Conservation (phyloP, 2,329 filamentous ascomycete species). For the Camptophora hylomeconis region DNA sequence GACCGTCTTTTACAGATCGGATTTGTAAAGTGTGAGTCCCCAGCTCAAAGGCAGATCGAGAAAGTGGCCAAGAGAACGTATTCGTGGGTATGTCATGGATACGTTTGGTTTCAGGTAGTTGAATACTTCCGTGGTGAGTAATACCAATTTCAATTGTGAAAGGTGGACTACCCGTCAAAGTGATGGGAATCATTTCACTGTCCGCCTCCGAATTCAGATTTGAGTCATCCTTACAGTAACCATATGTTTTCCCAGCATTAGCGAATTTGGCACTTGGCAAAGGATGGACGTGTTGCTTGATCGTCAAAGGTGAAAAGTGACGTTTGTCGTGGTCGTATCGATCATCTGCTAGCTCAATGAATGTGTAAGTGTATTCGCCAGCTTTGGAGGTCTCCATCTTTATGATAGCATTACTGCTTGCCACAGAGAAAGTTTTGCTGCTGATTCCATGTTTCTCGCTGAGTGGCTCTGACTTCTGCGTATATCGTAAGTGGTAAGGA, state of each 20-base stretch:
- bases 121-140: slow-evolving; percentile 66
- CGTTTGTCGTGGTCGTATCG: slow-evolving; percentile 66
- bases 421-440: slow-evolving; percentile 58
- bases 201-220: slow-evolving; percentile 43
- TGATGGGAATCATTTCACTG: slow-evolving; percentile 80
- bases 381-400: slow-evolving; percentile 75
- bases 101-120: slow-evolving; percentile 65
- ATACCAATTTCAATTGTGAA: slow-evolving; percentile 88
- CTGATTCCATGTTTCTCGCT: slow-evolving; percentile 52
- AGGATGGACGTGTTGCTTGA: slow-evolving; percentile 74
- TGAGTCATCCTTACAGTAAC: slow-evolving; percentile 64
- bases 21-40: slow-evolving; percentile 85
- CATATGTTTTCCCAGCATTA: slow-evolving; percentile 84
- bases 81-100: slow-evolving; percentile 67
- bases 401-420: slow-evolving; percentile 62
- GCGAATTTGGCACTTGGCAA: slow-evolving; percentile 71
- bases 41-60: slow-evolving; percentile 68
- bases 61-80: slow-evolving; percentile 68
- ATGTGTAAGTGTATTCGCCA: slow-evolving; percentile 75
- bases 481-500: slow-evolving; percentile 73
- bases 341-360: slow-evolving; percentile 68
- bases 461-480: slow-evolving; percentile 58
- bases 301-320: slow-evolving; percentile 51
- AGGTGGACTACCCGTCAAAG: slow-evolving; percentile 67
- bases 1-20: slow-evolving; percentile 74